Evolutionary conservation across 306 rosid genomes (phyloP), one percentile per base, ranked within the genome.

Genomic region (Vachellia pachyceras): DNA sequence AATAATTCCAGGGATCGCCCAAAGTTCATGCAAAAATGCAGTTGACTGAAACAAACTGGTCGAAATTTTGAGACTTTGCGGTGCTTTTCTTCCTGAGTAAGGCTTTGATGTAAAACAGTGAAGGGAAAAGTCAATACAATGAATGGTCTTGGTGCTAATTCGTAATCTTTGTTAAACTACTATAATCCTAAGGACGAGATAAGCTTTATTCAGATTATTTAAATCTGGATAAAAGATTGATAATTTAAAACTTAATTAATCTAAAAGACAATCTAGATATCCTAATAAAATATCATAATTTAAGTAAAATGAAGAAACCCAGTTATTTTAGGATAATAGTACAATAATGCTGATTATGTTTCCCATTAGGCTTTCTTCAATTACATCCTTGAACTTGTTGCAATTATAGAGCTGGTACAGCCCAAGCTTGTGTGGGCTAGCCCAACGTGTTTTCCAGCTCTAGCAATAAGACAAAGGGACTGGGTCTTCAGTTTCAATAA

Each of bases 21-120:
- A 44, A n/a, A 25, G 23, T 52, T 46, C 39, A 22, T 54, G n/a
- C 42, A 67, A 13, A 44, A 83, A 50, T 37, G 47, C 37, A 50
- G 76, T 80, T 68, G 37, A 61, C 42, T 69, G 18, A 44, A 73
- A 66, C 73, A 67, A 73, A 50, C 7, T 80, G 46, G 18, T 52
- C 15, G n/a, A 20, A 5, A 13, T 18, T 66, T 80, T 25, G 22
- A 52, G 7, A 57, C 42, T 45, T 60, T 3, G 7, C 39, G 41
- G 14, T 54, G 25, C 54, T 77, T 46, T 41, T 66, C 80, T 72
- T 10, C 17, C 10, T 66, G n/a, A 33, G 10, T 6, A 37, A 73
- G 60, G 60, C 22, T 18, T 54, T 18, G 60, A 54, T 54, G 60
- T 18, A 54, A 18, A 54, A 54, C 60, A 54, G 11, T n/a, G 60